These are phyloP conservation scores for Fraxinus platypoda DNA, from an alignment of 305 asterid species.

Conservation along the genomic window DNA sequence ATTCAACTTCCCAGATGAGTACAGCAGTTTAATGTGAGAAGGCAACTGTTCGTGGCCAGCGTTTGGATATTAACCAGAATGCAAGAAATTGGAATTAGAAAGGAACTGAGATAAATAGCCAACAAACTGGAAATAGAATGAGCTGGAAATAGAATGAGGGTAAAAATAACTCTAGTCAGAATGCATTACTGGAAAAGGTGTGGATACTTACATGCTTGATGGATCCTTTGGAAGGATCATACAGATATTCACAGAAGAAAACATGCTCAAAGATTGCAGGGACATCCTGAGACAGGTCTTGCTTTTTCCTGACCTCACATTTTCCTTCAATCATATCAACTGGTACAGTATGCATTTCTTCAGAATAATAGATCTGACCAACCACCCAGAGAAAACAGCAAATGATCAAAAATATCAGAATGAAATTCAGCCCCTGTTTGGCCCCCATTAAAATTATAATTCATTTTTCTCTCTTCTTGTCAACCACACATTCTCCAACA, in stretches of 20 bases:
- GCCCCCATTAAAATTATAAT: too few relatives aligned
- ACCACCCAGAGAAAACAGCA: conserved; percentile 14
- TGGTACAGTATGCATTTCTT: conserved; percentile 60
- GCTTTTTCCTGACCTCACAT: conserved; percentile 82
- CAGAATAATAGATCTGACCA: conserved; percentile 78
- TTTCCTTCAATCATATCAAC: conserved; percentile 66
- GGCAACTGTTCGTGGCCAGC: conserved; percentile 63
- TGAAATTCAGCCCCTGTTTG: background rate
- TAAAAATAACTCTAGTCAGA: background rate
- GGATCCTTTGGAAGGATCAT: conserved; percentile 80
- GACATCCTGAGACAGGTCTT: conserved; percentile 64
- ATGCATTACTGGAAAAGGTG: conserved; percentile 3
- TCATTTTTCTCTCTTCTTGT: too few relatives aligned
- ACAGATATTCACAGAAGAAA: conserved; percentile 79
- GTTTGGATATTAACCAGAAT: conserved; percentile 26
- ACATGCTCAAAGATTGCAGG: conserved; percentile 61
- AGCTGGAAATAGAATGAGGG: background rate
- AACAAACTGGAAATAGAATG: background rate
- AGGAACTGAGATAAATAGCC: conserved; percentile 16
- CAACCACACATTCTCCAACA: too few relatives aligned
- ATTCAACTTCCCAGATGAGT: conserved; percentile 45
- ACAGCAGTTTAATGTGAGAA: conserved; percentile 51
- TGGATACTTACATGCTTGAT: conserved; percentile 60
- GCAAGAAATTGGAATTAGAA: background rate
- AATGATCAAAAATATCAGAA: background rate